Evolutionary conservation across 805 yeast genomes (phyloP).

Genomic region (Dipodascus geniculatus): DNA sequence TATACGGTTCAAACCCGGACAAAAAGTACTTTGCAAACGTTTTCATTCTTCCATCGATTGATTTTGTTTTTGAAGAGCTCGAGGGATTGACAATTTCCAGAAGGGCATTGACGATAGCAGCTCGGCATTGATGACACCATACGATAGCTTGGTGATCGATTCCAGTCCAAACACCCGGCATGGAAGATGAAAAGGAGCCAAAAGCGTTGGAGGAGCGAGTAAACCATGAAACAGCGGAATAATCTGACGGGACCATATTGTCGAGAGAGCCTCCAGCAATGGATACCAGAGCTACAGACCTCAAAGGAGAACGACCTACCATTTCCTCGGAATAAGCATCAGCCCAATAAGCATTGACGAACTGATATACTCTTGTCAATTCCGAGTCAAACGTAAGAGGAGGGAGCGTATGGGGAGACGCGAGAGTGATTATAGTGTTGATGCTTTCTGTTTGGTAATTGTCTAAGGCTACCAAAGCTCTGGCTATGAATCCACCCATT

Average conservation of each 20-base stretch:
- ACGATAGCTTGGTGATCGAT: slow-evolving; percentile 87
- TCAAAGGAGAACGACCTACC: slow-evolving; percentile 35
- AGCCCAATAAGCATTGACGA: slow-evolving; percentile 69
- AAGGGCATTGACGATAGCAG: slow-evolving; percentile 43
- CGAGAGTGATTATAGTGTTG: slow-evolving; percentile 68
- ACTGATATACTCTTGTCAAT: slow-evolving; percentile 54
- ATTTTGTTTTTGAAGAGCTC: slow-evolving; percentile 23
- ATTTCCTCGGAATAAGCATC: slow-evolving; percentile 32
- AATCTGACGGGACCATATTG: slow-evolving; percentile 74
- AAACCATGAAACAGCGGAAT: slow-evolving; percentile 56
- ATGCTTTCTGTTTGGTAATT: slow-evolving; percentile 60
- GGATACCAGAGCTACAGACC: slow-evolving; percentile 57
- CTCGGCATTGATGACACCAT: slow-evolving; percentile 82
- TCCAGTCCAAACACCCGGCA: slow-evolving; percentile 85
- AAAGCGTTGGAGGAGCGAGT: slow-evolving; percentile 69
- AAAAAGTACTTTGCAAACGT: slow-evolving; percentile 35
- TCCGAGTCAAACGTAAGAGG: slow-evolving; percentile 92
- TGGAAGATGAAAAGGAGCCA: slow-evolving; percentile 69
- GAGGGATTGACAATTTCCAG: slow-evolving; percentile 36
- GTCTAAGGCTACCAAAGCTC: slow-evolving; percentile 67
- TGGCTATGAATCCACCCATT: slow-evolving; percentile 91
- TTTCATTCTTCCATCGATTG: slow-evolving; percentile 44
- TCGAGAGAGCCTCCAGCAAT: slow-evolving; percentile 80
- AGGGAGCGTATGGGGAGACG: slow-evolving; percentile 83
- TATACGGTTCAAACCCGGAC: slow-evolving; percentile 19